phyloP scores from a whole-genome alignment of 352 stramenopile species.

The Globisporangium cystogenes region DNA sequence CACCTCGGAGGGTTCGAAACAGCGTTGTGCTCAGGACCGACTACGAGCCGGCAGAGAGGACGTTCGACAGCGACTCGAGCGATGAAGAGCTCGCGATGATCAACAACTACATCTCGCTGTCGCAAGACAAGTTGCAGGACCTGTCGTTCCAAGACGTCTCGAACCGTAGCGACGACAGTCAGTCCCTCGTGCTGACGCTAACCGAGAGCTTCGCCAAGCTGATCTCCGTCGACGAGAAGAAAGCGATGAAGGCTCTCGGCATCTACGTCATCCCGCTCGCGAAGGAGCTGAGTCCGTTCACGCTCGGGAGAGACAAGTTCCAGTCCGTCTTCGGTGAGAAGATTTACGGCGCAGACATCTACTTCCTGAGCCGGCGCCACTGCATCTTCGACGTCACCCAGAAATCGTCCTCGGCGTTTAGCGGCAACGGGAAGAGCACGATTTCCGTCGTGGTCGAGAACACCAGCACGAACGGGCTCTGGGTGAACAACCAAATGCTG shows the following conservation, averaged over 20 bases:
- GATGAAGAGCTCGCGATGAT: constrained; percentile 56
- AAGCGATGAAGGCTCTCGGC: constrained; percentile 39
- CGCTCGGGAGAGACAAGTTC: constrained; percentile 49
- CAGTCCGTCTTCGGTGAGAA: constrained; percentile 63
- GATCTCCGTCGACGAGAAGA: constrained; percentile 35
- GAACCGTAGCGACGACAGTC: constrained; percentile 9
- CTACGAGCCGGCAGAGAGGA: constrained; percentile 6
- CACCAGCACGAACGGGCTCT: constrained; percentile 66
- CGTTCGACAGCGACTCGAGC: constrained; percentile 34
- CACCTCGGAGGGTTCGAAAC: not conserved
- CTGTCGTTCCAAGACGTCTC: constrained; percentile 57
- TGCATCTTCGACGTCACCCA: constrained; percentile 54
- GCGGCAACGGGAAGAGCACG: constrained; percentile 19
- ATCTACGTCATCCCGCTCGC: constrained; percentile 38
- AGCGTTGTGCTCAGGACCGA: constrained; percentile 6
- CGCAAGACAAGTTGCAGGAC: constrained; percentile 60
- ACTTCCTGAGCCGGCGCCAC: constrained; percentile 50
- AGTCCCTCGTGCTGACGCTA: constrained; percentile 27
- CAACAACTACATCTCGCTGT: constrained; percentile 56
- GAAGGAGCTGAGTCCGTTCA: constrained; percentile 17
- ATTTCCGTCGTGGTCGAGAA: constrained; percentile 57
- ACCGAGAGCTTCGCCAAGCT: constrained; percentile 31
- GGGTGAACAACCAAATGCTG: constrained; percentile 48
- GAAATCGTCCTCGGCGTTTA: constrained; percentile 4
- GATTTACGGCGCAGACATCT: constrained; percentile 48